Evolutionary conservation across 768 basidiomycete species (phyloP).

Genomic region (Termitomyces sp.): DNA sequence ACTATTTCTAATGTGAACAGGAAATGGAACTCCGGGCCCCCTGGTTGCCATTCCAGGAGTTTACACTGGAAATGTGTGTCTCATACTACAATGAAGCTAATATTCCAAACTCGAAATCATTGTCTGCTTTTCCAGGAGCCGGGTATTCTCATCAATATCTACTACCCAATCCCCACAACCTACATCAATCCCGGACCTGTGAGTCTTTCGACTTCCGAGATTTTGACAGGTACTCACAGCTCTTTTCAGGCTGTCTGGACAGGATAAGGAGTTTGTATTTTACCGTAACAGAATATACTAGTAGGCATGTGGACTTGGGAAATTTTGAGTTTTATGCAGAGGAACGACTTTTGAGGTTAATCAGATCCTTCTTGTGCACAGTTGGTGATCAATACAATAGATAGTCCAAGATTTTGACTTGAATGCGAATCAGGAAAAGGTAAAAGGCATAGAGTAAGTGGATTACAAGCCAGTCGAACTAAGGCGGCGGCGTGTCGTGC

Average conservation of each 20-base stretch:
- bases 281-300: background rate
- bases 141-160: constrained; percentile 19
- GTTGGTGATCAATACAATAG: background rate
- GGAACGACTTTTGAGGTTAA: background rate
- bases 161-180: constrained; percentile 18
- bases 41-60: constrained; percentile 23
- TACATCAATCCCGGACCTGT: constrained; percentile 22
- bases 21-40: constrained; percentile 20
- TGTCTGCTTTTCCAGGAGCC: constrained; percentile 10
- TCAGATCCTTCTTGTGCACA: background rate
- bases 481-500: too few species aligned
- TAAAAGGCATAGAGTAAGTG: too few species aligned
- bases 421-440: too few species aligned
- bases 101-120: background rate
- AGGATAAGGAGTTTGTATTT: constrained; percentile 7
- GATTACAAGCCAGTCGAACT: too few species aligned
- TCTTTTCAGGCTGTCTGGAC: constrained; percentile 17
- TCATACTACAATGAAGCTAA: background rate
- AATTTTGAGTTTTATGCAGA: background rate
- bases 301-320: background rate
- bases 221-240: background rate
- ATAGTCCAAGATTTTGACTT: background rate
- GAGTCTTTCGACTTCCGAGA: constrained; percentile 1
- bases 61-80: constrained; percentile 19
- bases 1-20: constrained; percentile 2